Percentiles rank a stretch among this genome's conserved stretches.
Conservation (phyloP, 2,329 filamentous ascomycete species). For the Fusarium sp. region DNA sequence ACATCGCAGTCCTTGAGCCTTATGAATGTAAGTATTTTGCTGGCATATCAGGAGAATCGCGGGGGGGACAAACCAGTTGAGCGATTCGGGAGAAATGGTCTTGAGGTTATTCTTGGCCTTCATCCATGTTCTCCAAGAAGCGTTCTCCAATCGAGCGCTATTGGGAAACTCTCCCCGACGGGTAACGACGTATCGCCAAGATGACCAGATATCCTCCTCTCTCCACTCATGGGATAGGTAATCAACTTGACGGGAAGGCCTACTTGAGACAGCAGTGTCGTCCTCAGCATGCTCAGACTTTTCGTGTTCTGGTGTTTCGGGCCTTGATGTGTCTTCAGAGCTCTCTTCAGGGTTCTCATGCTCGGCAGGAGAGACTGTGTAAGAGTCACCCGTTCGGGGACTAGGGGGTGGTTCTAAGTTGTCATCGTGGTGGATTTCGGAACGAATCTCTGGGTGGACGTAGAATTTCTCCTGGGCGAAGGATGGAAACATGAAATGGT, state of each 20-base stretch:
- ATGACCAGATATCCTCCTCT: conserved; percentile 97
- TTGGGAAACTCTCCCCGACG: conserved; percentile 85
- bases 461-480: conserved; percentile 64
- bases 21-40: conserved; percentile 49
- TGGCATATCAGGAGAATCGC: conserved; percentile 4
- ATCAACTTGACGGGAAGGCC: conserved; percentile 91
- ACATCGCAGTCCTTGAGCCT: conserved; percentile 98
- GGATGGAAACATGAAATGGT: conserved; percentile 62
- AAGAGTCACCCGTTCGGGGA: conserved; percentile 64
- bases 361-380: conserved; percentile 66
- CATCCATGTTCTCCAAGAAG: conserved; percentile 96
- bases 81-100: conserved; percentile 89
- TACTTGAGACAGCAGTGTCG: conserved; percentile 79
- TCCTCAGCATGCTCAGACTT: conserved; percentile 75
- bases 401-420: conserved; percentile 65
- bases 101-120: conserved; percentile 89
- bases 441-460: conserved; percentile 47
- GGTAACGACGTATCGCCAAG: conserved; percentile 92
- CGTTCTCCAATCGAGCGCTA: conserved; percentile 88
- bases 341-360: conserved; percentile 62
- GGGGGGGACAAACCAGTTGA: conserved; percentile 80
- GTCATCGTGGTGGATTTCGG: conserved; percentile 51
- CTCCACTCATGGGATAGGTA: conserved; percentile 94
- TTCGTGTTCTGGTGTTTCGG: conserved; percentile 67
- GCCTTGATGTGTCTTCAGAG: conserved; percentile 62